Base-by-base conservation (phyloP, 192 early-diverging fungal genomes). In the Funneliformis mosseae region DNA sequence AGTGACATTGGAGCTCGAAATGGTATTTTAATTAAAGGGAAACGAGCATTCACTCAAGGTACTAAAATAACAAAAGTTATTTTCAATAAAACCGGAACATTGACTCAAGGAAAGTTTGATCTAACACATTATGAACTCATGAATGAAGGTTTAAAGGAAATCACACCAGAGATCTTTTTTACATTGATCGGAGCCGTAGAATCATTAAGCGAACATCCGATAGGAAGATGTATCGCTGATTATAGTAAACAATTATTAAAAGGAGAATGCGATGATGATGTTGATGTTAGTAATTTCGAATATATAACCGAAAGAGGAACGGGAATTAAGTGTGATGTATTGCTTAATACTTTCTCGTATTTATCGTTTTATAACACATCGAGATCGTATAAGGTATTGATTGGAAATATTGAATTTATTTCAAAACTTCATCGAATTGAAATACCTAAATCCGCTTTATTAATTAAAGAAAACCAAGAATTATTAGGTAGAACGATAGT, bases 81-180 rank as follows among this genome's bases (percentile, higher is more conserved):
- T 42, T 98, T 98, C 87, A 97, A 99, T 88, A 99, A 99, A 87
- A 99, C 98, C 10, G 98, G 97, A 48, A 99, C 97, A 0, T 82
- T 99, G 63, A 99, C 98, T 1, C 78, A 84, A 16, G 98, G 94
- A 66, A 85, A 89, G 62, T 76, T 94, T 76, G 81, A 90, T 23
- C 90, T 95, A 2, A 88, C 90, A 2, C 86, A 88, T 43, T 86
- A 88, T 73, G 81, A 78, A 59, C 50, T 81, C 23, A 79, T 73
- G 60, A 68, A 80, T 5, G 76, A 62, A 16, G 68, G 75, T 64
- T 10, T 85, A 55, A 21, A 14, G 64, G 79, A 82, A 68, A 75
- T 92, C 45, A 78, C 86, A n/a, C 83, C 85, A 25, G 80, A 87
- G 11, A 81, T 80, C 14, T 87, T 95, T 75, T 88, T 89, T 48